These are phyloP conservation scores for Brassica hybrid DNA, from an alignment of 441 rosid species.

Conservation along the genomic window DNA sequence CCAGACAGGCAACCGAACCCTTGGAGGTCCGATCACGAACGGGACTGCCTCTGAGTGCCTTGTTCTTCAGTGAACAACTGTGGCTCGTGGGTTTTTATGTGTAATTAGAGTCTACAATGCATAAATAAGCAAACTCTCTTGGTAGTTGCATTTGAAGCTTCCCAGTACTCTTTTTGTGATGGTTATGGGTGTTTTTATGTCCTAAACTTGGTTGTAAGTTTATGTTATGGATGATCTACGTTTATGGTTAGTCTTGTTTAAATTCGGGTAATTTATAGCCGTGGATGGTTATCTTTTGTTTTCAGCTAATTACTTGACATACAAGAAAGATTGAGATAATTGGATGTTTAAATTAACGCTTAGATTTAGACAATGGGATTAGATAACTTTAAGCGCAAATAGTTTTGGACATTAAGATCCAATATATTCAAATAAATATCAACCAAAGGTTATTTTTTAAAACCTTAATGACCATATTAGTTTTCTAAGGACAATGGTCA, in stretches of 20 bases:
- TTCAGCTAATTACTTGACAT: background rate
- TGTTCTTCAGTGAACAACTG: conserved; percentile 39
- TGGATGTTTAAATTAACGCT: too few relatives aligned
- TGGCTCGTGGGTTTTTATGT: conserved; percentile 18
- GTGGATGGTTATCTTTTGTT: background rate
- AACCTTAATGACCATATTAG: conserved; percentile 25
- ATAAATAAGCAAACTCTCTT: too few relatives aligned
- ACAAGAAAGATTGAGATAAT: background rate
- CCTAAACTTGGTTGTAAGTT: conserved; percentile 16
- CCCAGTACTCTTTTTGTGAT: conserved; percentile 7
- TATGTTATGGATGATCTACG: conserved; percentile 5
- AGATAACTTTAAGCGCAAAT: conserved; percentile 10
- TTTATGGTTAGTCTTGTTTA: background rate
- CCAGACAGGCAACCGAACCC: conserved; percentile 34
- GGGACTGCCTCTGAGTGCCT: conserved; percentile 40
- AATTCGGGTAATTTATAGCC: background rate
- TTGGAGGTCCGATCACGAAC: conserved; percentile 35
- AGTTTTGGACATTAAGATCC: background rate
- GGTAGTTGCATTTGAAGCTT: conserved; percentile 39
- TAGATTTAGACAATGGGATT: background rate
- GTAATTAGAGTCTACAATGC: too few relatives aligned
- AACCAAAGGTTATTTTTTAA: background rate
- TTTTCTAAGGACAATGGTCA: conserved; percentile 22
- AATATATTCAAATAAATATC: conserved; percentile 13
- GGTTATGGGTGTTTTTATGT: conserved; percentile 16